Conservation (phyloP, 331 rosid species). For the Malus hybrid region DNA sequence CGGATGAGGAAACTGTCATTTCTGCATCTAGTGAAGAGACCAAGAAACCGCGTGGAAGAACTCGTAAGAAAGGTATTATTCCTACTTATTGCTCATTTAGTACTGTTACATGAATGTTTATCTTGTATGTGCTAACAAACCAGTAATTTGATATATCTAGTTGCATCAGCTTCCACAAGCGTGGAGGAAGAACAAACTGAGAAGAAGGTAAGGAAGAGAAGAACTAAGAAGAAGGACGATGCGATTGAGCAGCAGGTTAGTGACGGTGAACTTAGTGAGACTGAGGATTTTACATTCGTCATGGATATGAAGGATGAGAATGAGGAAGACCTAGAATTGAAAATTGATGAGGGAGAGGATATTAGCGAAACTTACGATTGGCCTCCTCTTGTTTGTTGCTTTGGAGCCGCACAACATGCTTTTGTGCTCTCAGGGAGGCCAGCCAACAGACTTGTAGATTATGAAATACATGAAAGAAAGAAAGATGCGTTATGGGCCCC, state of each 20-base stretch:
- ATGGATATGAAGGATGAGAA: slow-evolving; percentile 44
- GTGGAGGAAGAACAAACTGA: slow-evolving; percentile 45
- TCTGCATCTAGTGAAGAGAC: slow-evolving; percentile 32
- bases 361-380: slow-evolving; percentile 67
- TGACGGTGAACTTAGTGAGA: slow-evolving; percentile 38
- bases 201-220: slow-evolving; percentile 55
- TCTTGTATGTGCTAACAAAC: slow-evolving; percentile 13
- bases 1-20: slow-evolving; percentile 31
- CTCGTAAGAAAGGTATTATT: slow-evolving; percentile 58
- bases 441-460: slow-evolving; percentile 67
- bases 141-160: slow-evolving; percentile 28
- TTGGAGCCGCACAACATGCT: slow-evolving; percentile 86
- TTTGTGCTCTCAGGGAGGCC: slow-evolving; percentile 89
- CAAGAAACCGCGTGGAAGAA: slow-evolving; percentile 41
- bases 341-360: slow-evolving; percentile 68
- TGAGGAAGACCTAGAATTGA: slow-evolving; percentile 37
- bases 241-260: slow-evolving; percentile 27
- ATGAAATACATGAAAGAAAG: slow-evolving; percentile 70
- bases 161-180: slow-evolving; percentile 38
- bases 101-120: not conserved
- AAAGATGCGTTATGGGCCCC: slow-evolving; percentile 78
- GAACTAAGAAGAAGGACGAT: slow-evolving; percentile 36
- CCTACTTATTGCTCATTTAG: not conserved
- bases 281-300: slow-evolving; percentile 39
- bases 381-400: slow-evolving; percentile 99